Conservation (phyloP, 1,284 basidiomycete genomes). For the Sanghuangporus sanghuang region DNA sequence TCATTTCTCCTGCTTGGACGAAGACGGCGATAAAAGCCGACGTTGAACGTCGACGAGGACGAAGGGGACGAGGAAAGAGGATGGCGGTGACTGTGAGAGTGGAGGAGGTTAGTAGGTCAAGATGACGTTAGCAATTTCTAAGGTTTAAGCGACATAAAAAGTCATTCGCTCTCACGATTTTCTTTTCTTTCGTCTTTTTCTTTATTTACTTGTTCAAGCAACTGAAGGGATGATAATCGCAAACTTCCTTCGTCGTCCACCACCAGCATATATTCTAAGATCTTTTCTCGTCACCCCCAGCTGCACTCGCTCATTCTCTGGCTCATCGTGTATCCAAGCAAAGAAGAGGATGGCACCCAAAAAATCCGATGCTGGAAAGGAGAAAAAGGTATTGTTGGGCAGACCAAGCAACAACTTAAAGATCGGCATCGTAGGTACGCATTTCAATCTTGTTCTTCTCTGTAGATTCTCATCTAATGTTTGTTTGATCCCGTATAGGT, state of each 20-base stretch:
- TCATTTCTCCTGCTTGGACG: background rate
- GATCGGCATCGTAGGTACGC: conserved; percentile 94
- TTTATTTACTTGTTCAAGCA: background rate
- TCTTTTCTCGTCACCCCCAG: conserved; percentile 19
- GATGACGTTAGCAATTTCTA: background rate
- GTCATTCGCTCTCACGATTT: background rate
- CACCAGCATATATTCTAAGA: conserved; percentile 15
- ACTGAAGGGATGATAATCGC: background rate
- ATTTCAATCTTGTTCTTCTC: conserved; percentile 19
- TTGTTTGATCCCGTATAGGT: conserved; percentile 39
- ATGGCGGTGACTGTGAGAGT: background rate
- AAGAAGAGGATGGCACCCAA: conserved; percentile 69
- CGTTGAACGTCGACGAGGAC: background rate
- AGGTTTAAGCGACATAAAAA: background rate
- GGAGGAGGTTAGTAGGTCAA: background rate
- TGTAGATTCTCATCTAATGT: conserved; percentile 20
- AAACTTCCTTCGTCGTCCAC: background rate
- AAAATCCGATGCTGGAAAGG: conserved; percentile 67
- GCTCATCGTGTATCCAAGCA: conserved; percentile 21
- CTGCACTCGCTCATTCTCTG: conserved; percentile 18
- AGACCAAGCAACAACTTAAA: conserved; percentile 91
- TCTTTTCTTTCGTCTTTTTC: background rate
- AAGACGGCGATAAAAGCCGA: background rate
- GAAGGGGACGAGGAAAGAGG: background rate
- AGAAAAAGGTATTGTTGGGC: conserved; percentile 86